Evolutionary conservation across 345 rosid species (phyloP).

Genomic region (Populus ilicifolia): DNA sequence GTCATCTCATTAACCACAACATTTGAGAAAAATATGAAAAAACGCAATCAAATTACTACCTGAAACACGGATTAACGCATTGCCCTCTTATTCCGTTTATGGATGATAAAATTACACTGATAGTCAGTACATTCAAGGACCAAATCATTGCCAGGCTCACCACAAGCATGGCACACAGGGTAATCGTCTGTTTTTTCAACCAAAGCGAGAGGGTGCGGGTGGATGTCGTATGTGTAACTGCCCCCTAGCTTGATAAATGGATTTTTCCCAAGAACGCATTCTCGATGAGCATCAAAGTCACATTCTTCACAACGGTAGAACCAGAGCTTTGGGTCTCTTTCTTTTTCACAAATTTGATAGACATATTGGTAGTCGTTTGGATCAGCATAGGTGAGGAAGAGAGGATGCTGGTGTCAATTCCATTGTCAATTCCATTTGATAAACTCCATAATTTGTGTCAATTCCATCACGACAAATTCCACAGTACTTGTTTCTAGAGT

Average conservation of each 20-base stretch:
- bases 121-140: constrained; percentile 11
- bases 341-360: neutral
- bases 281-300: neutral
- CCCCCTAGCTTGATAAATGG: neutral
- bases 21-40: no score
- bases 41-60: no score
- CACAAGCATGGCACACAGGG: constrained; percentile 7
- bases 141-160: constrained; percentile 2
- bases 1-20: no score
- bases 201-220: constrained; percentile 13
- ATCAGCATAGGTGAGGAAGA: neutral
- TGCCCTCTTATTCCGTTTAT: no score
- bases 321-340: constrained; percentile 1
- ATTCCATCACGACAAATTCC: constrained; percentile 5
- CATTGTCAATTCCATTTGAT: no score
- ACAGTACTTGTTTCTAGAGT: neutral
- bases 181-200: constrained; percentile 4
- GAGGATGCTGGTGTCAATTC: no score
- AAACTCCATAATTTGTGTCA: constrained; percentile 1
- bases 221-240: neutral
- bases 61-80: no score
- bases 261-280: neutral
- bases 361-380: neutral
- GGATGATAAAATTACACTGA: no score
- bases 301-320: neutral